Evolutionary conservation across 1,284 basidiomycete species (phyloP), one percentile per base, ranked within the genome.

Genomic region (Xerocomus minutiporus): DNA sequence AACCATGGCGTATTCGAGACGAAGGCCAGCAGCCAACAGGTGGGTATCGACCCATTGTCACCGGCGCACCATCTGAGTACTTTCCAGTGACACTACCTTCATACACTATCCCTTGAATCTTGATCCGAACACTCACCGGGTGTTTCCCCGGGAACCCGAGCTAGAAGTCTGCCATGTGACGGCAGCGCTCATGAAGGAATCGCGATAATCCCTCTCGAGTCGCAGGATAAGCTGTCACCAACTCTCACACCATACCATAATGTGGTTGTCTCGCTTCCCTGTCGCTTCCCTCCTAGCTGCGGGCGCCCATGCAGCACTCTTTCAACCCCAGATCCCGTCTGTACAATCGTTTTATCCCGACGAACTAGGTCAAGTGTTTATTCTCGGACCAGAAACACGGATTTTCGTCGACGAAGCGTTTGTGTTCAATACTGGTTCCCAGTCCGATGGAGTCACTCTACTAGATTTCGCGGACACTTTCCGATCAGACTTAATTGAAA

Each of bases 271-370:
- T n/a, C 9, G 32, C 36, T 4, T 57, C 7, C 28, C 53, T 43
- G 15, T 12, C 5, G 11, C 32, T 45, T 13, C 39, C 17, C 20
- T 53, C 8, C 23, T 59, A 17, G 29, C 7, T 0, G 7, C 32
- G 3, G 13, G 48, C 4, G 23, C 45, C 25, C 17, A 15, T n/a
- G 53, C 56, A 42, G 29, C 48, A 3, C 12, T 4, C 34, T 32
- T 63, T 28, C 54, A 46, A 2, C 55, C 64, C n/a, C 62, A 67
- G 38, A 65, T 68, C 8, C 66, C 66, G 3, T 68, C 64, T 46
- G 15, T 65, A n/a, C 54, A 60, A 8, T 57, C 53, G 1, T 66
- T 65, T 40, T 28, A 50, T 48, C 53, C 57, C 1, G 54, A 55
- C 5, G 34, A 50, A 26, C 39, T 28, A 2, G 54, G 32, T 8